Evolutionary conservation across 1,284 basidiomycete species (phyloP), one percentile per base, ranked within the genome.

Genomic region (Mycosarcoma mackinlayi): DNA sequence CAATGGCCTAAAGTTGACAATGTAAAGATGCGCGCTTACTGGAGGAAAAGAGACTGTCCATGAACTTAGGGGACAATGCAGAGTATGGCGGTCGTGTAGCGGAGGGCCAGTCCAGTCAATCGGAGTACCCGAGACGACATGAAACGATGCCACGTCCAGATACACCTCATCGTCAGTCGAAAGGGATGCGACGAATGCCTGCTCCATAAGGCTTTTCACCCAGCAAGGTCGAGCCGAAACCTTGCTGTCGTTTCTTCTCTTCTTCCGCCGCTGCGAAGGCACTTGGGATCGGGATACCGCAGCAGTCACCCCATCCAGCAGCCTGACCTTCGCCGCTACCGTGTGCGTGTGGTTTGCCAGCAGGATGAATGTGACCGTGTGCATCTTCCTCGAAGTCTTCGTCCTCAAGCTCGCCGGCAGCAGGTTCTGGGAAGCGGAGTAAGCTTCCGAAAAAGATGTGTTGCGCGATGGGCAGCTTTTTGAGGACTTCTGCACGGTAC

Each of bases 401-500:
- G 7, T 59, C 78, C 31, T 84, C 83, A 1, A 81, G 76, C 46
- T 85, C 59, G 8, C 62, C 74, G 9, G 56, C 38, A 11, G 31
- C 34, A 23, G 62, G 57, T 18, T 88, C 88, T 0, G 90, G 88
- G 82, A 90, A 94, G 0, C 87, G 85, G 4, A 98, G 85, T 35
- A 98, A 84, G 6, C 89, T 89, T 16, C 96, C 95, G 76, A 98
- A 98, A 47, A 95, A 86, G 82, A 97, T 94, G 84, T 98, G 95
- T 84, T 98, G 95, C 35, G 94, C 89, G 56, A 98, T 94, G 1
- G 96, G 95, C 5, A 98, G 88, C 83, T 98, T 98, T 56, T 90
- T 90, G 18, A 98, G 87, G 1, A 98, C 96, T 83, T 98, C 94
- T 31, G 93, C 94, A 35, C 87, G 87, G 84, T 94, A 98, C 95